A percentile compares a stretch with the other conserved stretches of the same genome.
Evolutionary conservation across 306 rosid genomes (phyloP).

Genomic region (Sicyos edulis): DNA sequence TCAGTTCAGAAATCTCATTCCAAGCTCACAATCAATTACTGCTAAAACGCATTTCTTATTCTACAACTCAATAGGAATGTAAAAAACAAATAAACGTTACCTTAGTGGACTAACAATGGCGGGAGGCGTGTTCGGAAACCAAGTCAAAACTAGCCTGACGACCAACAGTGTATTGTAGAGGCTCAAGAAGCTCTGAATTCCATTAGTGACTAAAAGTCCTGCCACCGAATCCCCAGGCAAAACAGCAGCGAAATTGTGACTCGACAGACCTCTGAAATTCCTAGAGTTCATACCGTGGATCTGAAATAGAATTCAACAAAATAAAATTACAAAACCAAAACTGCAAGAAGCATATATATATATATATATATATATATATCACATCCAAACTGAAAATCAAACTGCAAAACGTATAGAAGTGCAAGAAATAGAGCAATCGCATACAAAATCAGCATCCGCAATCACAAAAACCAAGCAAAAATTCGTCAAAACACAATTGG

Average conservation of each 20-base stretch:
- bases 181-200: conserved; percentile 71
- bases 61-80: background rate
- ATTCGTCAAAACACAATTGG: background rate
- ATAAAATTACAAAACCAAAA: background rate
- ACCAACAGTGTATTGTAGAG: conserved; percentile 75
- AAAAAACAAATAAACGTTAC: conserved; percentile 23
- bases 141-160: conserved; percentile 86
- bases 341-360: background rate
- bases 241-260: conserved; percentile 76
- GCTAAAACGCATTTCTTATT: background rate
- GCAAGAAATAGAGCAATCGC: background rate
- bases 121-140: conserved; percentile 91
- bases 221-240: conserved; percentile 90
- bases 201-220: conserved; percentile 75
- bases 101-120: conserved; percentile 86
- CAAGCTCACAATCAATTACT: background rate
- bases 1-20: background rate
- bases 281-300: conserved; percentile 38
- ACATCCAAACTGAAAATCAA: too few species aligned
- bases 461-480: background rate
- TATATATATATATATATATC: too few species aligned
- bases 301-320: conserved; percentile 38
- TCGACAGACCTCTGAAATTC: conserved; percentile 27
- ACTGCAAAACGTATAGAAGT: background rate
- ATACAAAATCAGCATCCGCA: background rate